Evolutionary conservation across 129 eudicot genomes (phyloP).

Genomic region (Silybum marianum): DNA sequence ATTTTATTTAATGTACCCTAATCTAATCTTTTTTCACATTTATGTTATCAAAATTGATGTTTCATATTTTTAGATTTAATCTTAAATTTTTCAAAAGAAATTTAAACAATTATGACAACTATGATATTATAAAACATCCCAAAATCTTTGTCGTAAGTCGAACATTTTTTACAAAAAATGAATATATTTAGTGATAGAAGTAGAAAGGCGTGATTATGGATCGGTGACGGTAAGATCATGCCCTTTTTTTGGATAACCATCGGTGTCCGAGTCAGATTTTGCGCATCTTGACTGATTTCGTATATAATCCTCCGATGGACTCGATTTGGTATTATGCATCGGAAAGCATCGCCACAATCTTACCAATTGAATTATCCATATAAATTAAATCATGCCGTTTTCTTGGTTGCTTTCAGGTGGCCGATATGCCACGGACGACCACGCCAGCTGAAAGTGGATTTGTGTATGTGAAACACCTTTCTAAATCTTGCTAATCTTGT

Average conservation of each 20-base stretch:
- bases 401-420: constrained; percentile 22
- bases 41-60: not conserved
- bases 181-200: not conserved
- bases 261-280: not conserved
- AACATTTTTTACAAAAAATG: not conserved
- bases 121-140: not conserved
- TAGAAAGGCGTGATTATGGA: not conserved
- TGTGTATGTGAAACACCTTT: constrained; percentile 41
- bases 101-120: not conserved
- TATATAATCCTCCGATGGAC: not conserved
- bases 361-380: not conserved
- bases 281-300: not conserved
- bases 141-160: not conserved
- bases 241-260: not conserved
- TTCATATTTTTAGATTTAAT: not conserved
- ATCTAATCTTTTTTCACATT: not conserved
- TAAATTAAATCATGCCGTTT: not conserved
- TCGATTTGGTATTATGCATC: not conserved
- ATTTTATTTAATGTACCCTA: not conserved
- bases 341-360: not conserved
- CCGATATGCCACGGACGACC: constrained; percentile 24
- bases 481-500: constrained; percentile 28
- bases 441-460: constrained; percentile 24
- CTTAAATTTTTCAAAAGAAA: not conserved
- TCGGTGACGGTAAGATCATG: not conserved